These are phyloP conservation scores for Sporothrix dimorphospora DNA, from an alignment of 2,329 filamentous ascomycete genomes.

Conservation along the genomic window DNA sequence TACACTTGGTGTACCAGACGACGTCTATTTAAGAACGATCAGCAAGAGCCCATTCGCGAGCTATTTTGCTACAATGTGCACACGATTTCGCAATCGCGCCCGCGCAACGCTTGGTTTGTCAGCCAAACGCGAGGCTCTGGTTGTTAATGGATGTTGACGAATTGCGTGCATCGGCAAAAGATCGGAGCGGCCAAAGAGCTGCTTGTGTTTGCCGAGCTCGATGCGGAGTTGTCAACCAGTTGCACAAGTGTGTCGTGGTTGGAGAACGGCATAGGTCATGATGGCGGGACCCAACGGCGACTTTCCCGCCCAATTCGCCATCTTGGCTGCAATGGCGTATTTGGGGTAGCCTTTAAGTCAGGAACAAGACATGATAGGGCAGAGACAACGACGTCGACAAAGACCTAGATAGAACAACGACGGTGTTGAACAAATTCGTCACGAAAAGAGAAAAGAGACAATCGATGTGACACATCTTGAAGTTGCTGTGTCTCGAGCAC, in stretches of 20 bases:
- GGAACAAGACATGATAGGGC: not conserved
- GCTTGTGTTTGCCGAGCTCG: not conserved
- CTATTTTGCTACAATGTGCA: not conserved
- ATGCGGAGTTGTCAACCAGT: not conserved
- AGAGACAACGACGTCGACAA: not conserved
- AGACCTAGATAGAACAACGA: not conserved
- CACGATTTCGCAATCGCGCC: conserved; percentile 4
- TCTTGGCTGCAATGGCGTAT: conserved; percentile 17
- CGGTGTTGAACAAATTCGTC: not conserved
- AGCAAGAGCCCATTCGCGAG: not conserved
- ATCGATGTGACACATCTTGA: not conserved
- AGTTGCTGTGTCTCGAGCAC: not conserved
- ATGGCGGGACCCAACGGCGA: not conserved
- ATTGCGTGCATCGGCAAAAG: not conserved
- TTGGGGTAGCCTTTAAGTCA: not conserved
- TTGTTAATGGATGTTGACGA: not conserved
- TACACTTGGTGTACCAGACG: not conserved
- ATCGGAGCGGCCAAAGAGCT: not conserved
- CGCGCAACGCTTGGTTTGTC: not conserved
- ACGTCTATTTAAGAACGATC: not conserved
- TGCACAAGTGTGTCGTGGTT: not conserved
- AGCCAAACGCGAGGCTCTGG: not conserved
- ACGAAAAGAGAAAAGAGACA: not conserved
- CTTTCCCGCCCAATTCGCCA: not conserved
- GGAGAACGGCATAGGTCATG: not conserved